Percentiles rank a stretch among this genome's conserved stretches.
These are phyloP conservation scores for Pichia sp. DNA, from an alignment of 1,139 yeast genomes.

Conservation along the genomic window DNA sequence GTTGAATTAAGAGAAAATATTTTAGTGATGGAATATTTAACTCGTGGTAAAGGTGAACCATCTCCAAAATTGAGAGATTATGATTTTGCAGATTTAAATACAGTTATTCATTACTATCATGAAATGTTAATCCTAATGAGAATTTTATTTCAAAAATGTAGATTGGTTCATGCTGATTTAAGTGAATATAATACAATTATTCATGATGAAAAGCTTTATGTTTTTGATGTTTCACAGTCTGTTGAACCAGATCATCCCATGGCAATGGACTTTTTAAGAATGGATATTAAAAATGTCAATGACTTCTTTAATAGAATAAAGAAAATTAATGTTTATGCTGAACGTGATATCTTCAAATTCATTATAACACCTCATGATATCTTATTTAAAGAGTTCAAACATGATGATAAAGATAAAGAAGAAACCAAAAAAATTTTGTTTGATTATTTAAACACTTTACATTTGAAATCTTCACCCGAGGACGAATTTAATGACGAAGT, in stretches of 20 bases:
- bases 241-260: conserved; percentile 98
- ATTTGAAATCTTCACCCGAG: conserved; percentile 38
- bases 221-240: conserved; percentile 94
- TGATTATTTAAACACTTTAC: conserved; percentile 22
- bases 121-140: conserved; percentile 83
- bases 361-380: conserved; percentile 39
- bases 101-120: conserved; percentile 62
- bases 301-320: conserved; percentile 71
- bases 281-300: conserved; percentile 95
- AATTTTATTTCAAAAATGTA: conserved; percentile 78
- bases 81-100: conserved; percentile 57
- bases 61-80: conserved; percentile 86
- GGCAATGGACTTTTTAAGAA: conserved; percentile 87
- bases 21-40: conserved; percentile 86
- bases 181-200: conserved; percentile 92
- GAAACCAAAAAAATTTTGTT: conserved; percentile 21
- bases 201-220: conserved; percentile 72
- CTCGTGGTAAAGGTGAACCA: conserved; percentile 60
- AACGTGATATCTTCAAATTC: conserved; percentile 72
- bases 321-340: conserved; percentile 73
- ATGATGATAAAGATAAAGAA: conserved; percentile 10
- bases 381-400: conserved; percentile 14
- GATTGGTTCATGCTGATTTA: conserved; percentile 92
- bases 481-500: conserved; percentile 69
- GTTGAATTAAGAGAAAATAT: conserved; percentile 84